phyloP scores from a whole-genome alignment of 345 rosid species.

The Eucalyptus virginea region DNA sequence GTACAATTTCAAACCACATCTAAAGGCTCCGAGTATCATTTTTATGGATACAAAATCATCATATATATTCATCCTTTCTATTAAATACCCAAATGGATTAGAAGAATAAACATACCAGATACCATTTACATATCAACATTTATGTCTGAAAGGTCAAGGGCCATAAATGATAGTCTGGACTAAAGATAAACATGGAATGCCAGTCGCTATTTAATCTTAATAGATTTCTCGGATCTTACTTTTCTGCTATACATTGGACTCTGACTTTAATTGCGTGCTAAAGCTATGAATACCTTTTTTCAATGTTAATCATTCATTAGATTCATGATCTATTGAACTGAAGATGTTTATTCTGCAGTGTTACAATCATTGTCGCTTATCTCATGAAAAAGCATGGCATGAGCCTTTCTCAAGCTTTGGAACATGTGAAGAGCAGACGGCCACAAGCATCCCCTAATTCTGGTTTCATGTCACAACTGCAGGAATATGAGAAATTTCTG shows the following conservation, averaged over 20 bases:
- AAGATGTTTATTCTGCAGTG: conserved; percentile 6
- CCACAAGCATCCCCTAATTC: conserved; percentile 36
- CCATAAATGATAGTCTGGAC: neutral
- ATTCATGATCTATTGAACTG: neutral
- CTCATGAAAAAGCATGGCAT: conserved; percentile 23
- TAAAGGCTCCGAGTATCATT: neutral
- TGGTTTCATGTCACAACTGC: conserved; percentile 42
- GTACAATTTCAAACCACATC: neutral
- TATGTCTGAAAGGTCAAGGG: neutral
- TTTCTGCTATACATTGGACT: neutral
- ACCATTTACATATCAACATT: neutral
- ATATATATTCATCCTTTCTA: neutral
- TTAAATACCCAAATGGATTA: neutral
- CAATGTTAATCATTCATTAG: neutral
- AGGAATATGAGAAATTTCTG: conserved; percentile 32
- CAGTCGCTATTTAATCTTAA: neutral
- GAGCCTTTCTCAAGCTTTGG: conserved; percentile 22
- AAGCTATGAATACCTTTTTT: neutral
- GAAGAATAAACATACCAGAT: neutral
- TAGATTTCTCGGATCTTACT: neutral
- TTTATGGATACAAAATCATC: neutral
- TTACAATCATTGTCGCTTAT: conserved; percentile 21
- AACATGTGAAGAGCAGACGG: conserved; percentile 19
- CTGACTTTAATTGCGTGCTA: neutral
- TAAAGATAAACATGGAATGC: neutral